Percentiles rank a stretch among this genome's conserved stretches.
Conservation (phyloP, 1,284 basidiomycete species). For the Schizopora paradoxa region DNA sequence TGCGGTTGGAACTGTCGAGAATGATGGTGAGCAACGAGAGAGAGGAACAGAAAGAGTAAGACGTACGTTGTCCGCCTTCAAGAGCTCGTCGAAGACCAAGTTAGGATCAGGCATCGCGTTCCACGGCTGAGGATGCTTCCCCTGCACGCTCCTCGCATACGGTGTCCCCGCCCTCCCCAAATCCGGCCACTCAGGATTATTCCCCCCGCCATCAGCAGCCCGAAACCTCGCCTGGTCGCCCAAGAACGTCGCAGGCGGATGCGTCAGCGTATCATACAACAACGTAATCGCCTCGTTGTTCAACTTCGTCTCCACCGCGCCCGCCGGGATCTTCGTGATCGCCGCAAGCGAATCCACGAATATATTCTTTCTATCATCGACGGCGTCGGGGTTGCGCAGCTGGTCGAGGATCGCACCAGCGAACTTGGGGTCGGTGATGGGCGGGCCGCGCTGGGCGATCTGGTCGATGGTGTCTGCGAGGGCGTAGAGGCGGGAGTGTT, state of each 20-base stretch:
- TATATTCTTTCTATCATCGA: constrained; percentile 34
- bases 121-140: constrained; percentile 23
- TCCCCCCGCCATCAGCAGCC: constrained; percentile 38
- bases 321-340: constrained; percentile 28
- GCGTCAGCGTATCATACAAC: constrained; percentile 44
- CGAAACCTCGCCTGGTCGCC: constrained; percentile 31
- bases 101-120: constrained; percentile 42
- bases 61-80: constrained; percentile 34
- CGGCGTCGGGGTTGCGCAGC: constrained; percentile 27
- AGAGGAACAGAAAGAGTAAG: constrained; percentile 3
- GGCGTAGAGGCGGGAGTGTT: constrained; percentile 15
- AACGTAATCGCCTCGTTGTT: constrained; percentile 25
- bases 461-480: constrained; percentile 11
- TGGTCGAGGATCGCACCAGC: constrained; percentile 22
- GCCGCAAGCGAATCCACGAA: constrained; percentile 29
- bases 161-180: constrained; percentile 40
- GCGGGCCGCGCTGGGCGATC: constrained; percentile 11
- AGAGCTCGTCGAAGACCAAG: constrained; percentile 43
- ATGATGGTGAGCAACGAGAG: constrained; percentile 18
- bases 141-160: constrained; percentile 44
- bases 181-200: constrained; percentile 35
- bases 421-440: constrained; percentile 13
- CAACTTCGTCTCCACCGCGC: constrained; percentile 21
- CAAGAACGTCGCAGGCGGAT: constrained; percentile 41
- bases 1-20: constrained; percentile 27